These are phyloP conservation scores for Volvox africanus DNA, from an alignment of 139 green algal genomes.

Conservation along the genomic window DNA sequence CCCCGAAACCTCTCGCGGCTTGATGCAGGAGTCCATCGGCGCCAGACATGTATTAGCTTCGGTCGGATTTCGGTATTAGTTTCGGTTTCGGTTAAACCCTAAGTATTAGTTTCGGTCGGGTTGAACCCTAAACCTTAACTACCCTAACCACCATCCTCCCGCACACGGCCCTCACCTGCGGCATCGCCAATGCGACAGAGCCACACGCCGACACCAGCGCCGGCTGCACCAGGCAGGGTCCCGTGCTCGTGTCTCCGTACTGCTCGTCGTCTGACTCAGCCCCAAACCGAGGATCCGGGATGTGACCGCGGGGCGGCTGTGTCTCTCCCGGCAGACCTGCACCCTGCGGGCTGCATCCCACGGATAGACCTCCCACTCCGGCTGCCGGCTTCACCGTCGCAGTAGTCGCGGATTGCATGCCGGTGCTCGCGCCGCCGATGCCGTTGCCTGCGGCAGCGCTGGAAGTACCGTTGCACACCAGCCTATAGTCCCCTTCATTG, in stretches of 20 bases:
- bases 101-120: too few relatives aligned
- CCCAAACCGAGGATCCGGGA: background rate
- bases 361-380: background rate
- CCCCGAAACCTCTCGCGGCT: too few relatives aligned
- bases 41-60: too few relatives aligned
- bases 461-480: background rate
- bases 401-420: too few relatives aligned
- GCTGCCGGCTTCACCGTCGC: background rate
- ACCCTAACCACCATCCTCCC: too few relatives aligned
- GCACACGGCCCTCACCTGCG: background rate
- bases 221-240: background rate
- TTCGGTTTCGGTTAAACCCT: too few relatives aligned
- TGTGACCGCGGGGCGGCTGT: too few relatives aligned
- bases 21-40: too few relatives aligned
- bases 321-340: background rate
- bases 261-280: background rate
- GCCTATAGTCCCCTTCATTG: background rate
- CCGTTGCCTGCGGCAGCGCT: background rate
- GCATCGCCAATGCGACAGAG: constrained; percentile 10
- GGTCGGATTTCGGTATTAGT: too few relatives aligned
- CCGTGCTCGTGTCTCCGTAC: background rate
- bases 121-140: too few relatives aligned
- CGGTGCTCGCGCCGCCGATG: background rate
- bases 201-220: constrained; percentile 27
- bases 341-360: background rate